A percentile compares a stretch with the other conserved stretches of the same genome.
phyloP scores from a whole-genome alignment of 352 stramenopile species.

The Aphanomyces astaci region DNA sequence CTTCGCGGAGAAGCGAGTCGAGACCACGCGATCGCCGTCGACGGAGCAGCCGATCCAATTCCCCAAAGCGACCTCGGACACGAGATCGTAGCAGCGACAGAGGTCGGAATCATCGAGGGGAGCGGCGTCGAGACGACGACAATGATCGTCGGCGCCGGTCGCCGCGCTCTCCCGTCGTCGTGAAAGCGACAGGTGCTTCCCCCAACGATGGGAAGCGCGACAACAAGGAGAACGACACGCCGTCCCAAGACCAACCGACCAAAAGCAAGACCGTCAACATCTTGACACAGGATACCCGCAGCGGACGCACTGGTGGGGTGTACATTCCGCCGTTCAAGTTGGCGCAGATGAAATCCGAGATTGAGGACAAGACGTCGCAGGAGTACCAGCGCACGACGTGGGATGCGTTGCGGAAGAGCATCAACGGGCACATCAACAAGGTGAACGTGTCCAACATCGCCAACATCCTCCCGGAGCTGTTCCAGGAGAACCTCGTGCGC shows the following conservation, averaged over 20 bases:
- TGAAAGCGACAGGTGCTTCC: neutral
- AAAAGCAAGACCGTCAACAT: slow-evolving; percentile 27
- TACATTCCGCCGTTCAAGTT: slow-evolving; percentile 92
- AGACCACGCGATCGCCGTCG: neutral
- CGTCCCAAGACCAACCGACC: slow-evolving; percentile 12
- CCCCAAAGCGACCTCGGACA: neutral
- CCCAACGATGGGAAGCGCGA: neutral
- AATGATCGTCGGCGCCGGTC: neutral
- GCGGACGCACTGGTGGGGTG: slow-evolving; percentile 77
- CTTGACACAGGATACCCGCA: slow-evolving; percentile 34
- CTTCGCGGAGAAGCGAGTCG: neutral
- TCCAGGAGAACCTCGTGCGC: slow-evolving; percentile 96
- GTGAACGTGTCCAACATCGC: slow-evolving; percentile 91
- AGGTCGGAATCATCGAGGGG: neutral
- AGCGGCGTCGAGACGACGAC: neutral
- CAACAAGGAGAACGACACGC: slow-evolving; percentile 16
- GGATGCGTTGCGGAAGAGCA: slow-evolving; percentile 93
- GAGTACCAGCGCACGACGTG: slow-evolving; percentile 90
- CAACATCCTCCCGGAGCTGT: slow-evolving; percentile 93
- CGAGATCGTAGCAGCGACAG: slow-evolving; percentile 3
- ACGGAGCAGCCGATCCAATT: neutral
- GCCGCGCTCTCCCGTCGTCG: neutral
- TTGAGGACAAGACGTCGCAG: slow-evolving; percentile 51
- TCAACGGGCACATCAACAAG: slow-evolving; percentile 99
- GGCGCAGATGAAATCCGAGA: slow-evolving; percentile 55